Evolutionary conservation across 2,329 filamentous ascomycete species (phyloP).

Genomic region (Tolypocladium amazonense): DNA sequence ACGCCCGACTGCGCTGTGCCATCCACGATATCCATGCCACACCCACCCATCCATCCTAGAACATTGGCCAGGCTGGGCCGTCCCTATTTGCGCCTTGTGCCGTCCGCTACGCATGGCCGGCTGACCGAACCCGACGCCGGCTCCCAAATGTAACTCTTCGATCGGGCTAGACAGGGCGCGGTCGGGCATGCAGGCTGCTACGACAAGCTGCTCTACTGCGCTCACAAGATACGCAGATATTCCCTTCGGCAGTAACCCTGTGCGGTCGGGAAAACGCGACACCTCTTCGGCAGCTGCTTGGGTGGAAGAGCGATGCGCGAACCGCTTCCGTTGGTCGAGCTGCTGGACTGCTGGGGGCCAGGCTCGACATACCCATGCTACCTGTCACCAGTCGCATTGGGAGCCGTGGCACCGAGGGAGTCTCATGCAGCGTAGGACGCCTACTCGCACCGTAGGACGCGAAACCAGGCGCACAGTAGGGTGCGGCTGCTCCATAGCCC

Average conservation of each 20-base stretch:
- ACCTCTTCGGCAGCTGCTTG: neutral
- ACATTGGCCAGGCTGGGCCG: neutral
- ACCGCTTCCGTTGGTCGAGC: neutral
- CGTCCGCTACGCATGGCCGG: neutral
- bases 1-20: neutral
- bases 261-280: neutral
- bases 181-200: neutral
- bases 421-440: neutral
- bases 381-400: neutral
- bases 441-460: neutral
- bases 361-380: neutral
- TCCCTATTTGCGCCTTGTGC: neutral
- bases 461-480: neutral
- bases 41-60: no score
- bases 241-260: neutral
- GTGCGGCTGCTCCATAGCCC: neutral
- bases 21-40: neutral
- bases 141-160: neutral
- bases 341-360: neutral
- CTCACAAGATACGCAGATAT: neutral
- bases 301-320: neutral
- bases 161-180: neutral
- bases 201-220: neutral
- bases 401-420: neutral
- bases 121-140: neutral